phyloP scores from a whole-genome alignment of 1,284 basidiomycete genomes.

The Apiotrichum domesticum region DNA sequence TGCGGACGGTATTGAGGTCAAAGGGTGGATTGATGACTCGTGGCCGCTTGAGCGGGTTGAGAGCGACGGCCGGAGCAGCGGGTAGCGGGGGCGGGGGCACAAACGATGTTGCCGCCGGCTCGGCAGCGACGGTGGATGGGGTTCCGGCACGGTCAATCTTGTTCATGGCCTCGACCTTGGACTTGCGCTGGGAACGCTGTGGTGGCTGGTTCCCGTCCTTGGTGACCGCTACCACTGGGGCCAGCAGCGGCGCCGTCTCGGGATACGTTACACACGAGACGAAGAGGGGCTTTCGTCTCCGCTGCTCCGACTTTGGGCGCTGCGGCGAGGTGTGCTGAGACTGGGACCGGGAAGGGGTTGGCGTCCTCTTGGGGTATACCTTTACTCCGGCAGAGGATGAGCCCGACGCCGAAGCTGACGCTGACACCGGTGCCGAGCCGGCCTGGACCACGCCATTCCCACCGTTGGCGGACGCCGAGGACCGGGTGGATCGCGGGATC shows the following conservation, averaged over 20 bases:
- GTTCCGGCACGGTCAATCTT: slow-evolving; percentile 37
- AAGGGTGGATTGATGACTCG: slow-evolving; percentile 34
- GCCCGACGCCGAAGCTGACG: neutral
- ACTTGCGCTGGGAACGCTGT: slow-evolving; percentile 32
- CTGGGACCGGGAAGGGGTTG: neutral
- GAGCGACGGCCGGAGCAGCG: slow-evolving; percentile 12
- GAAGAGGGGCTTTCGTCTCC: slow-evolving; percentile 28
- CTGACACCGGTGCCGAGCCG: neutral
- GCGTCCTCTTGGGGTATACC: neutral
- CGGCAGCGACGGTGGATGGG: slow-evolving; percentile 15
- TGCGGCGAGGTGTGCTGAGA: neutral
- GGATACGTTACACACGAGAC: slow-evolving; percentile 35
- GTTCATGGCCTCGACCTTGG: slow-evolving; percentile 38
- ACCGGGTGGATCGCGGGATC: slow-evolving; percentile 15
- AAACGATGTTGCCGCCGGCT: slow-evolving; percentile 35
- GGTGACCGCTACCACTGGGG: neutral
- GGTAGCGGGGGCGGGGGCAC: slow-evolving; percentile 23
- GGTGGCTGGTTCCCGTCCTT: slow-evolving; percentile 22
- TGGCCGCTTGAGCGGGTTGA: slow-evolving; percentile 34
- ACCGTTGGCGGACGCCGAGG: slow-evolving; percentile 1
- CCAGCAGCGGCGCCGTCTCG: slow-evolving; percentile 19
- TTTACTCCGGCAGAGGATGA: neutral
- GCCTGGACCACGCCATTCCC: neutral
- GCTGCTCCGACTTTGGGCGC: slow-evolving; percentile 3
- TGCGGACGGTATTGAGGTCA: slow-evolving; percentile 29